A percentile compares a stretch with the other conserved stretches of the same genome.
Conservation (phyloP, 225 moss, liverwort and hornwort species). For the Rhytidiadelphus loreus region DNA sequence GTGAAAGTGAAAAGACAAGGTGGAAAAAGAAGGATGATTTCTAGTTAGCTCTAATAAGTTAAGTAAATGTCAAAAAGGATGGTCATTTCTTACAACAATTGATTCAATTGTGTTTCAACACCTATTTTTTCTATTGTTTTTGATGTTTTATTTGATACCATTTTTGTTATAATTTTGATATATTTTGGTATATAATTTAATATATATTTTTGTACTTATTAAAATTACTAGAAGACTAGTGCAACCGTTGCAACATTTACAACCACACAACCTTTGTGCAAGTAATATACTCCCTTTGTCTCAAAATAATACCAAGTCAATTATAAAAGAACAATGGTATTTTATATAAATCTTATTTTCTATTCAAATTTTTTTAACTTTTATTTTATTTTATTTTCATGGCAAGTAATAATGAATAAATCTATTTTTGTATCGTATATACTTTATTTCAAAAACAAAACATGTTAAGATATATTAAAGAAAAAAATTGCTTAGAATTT, state of each 20-base stretch:
- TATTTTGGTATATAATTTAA: not conserved
- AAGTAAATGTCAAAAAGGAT: not conserved
- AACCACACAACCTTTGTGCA: not conserved
- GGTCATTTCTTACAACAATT: not conserved
- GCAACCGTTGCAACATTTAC: not conserved
- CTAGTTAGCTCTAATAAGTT: not conserved
- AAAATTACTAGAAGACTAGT: not conserved
- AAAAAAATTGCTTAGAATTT: not conserved
- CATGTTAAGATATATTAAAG: not conserved
- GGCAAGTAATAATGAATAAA: not conserved
- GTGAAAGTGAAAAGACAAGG: not conserved
- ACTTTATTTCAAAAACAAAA: not conserved
- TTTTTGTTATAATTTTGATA: not conserved
- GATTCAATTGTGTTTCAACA: not conserved
- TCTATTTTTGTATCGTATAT: not conserved
- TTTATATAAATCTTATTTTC: not conserved
- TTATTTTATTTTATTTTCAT: not conserved
- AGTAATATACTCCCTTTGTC: too few relatives aligned
- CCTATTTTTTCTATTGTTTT: not conserved
- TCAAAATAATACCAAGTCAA: not conserved
- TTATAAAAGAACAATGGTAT: not conserved
- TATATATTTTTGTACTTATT: not conserved
- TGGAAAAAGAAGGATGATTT: not conserved
- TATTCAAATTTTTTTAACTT: not conserved
- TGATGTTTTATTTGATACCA: not conserved